Evolutionary conservation across 805 yeast genomes (phyloP), one percentile per base, ranked within the genome.

Genomic region (Wickerhamiella sorbophila): DNA sequence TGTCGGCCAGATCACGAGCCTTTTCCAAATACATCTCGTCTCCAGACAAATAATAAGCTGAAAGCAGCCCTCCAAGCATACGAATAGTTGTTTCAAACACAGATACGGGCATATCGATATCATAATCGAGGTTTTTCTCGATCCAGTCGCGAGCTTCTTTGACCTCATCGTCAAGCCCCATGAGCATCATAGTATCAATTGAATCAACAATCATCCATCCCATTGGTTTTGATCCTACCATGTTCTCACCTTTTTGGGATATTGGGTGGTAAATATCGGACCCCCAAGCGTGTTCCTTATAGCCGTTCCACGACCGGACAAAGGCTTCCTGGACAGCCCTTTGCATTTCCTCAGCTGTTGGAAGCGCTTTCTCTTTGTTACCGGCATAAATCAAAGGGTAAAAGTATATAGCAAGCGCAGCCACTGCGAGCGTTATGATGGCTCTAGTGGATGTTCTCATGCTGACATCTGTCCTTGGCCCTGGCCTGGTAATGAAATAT

Each of bases 201-300:
- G 75, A 58, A 45, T 74, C 79, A 4, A 74, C 59, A 4, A 72
- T 58, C 14, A 68, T 61, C 71, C 72, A 69, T 1, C 67, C 67
- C 41, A 58, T 57, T 40, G 63, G 61, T 39, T 65, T 2, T 62
- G 52, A 40, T 59, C 58, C 18, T 6, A 19, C 12, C 22, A 50
- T 42, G 27, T 45, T 43, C 15, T 42, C 36, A 2, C 59, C 54
- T 22, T 41, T 31, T 14, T 33, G 34, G 9, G 44, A 21, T 14
- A 43, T 21, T 4, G 33, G 67, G 36, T 39, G 39, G 36, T 38
- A 46, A 15, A 33, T 2, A 46, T 71, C 75, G 40, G 60, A 61
- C 3, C 71, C 72, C 60, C 64, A 65, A 1, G 67, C 74, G 39
- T 59, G 46, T 15, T 53, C 48, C 39, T 63, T 61, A 50, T 71